Evolutionary conservation across 345 rosid species (phyloP).

Genomic region (Gossypium australe): DNA sequence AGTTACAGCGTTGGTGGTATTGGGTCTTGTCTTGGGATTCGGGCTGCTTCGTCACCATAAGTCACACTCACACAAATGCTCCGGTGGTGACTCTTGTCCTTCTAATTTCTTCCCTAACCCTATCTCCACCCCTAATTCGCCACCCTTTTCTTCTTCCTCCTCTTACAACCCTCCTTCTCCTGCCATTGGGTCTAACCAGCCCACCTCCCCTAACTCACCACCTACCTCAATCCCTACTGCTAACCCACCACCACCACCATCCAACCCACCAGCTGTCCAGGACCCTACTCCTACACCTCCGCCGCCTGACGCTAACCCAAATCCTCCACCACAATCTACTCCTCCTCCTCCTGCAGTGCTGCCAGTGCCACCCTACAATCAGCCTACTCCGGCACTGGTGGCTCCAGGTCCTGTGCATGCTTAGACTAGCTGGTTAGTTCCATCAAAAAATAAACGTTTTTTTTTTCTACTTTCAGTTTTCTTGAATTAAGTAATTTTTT

Average conservation of each 20-base stretch:
- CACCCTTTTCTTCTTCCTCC: conserved; percentile 18
- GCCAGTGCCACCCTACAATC: conserved; percentile 53
- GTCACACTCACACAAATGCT: conserved; percentile 37
- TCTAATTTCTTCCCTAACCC: conserved; percentile 40
- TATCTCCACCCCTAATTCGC: conserved; percentile 18
- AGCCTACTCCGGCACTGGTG: conserved; percentile 42
- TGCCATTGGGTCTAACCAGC: conserved; percentile 14
- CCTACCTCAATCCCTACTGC: conserved; percentile 28
- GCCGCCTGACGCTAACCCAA: conserved; percentile 18
- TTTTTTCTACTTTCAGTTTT: background rate
- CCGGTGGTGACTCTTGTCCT: conserved; percentile 42
- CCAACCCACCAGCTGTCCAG: conserved; percentile 3
- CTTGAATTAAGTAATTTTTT: background rate
- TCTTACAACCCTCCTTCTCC: conserved; percentile 26
- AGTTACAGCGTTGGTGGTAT: conserved; percentile 59
- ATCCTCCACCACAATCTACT: conserved; percentile 29
- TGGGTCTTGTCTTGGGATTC: conserved; percentile 67
- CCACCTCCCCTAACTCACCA: conserved; percentile 29
- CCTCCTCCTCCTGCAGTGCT: conserved; percentile 19
- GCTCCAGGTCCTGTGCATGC: conserved; percentile 67
- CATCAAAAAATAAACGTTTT: background rate
- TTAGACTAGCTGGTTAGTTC: conserved; percentile 23
- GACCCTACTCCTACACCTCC: conserved; percentile 32
- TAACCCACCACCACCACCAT: conserved; percentile 22
- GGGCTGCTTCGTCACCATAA: conserved; percentile 50